phyloP scores from a whole-genome alignment of 2,329 filamentous ascomycete species.

The Verticillium tricorpus region DNA sequence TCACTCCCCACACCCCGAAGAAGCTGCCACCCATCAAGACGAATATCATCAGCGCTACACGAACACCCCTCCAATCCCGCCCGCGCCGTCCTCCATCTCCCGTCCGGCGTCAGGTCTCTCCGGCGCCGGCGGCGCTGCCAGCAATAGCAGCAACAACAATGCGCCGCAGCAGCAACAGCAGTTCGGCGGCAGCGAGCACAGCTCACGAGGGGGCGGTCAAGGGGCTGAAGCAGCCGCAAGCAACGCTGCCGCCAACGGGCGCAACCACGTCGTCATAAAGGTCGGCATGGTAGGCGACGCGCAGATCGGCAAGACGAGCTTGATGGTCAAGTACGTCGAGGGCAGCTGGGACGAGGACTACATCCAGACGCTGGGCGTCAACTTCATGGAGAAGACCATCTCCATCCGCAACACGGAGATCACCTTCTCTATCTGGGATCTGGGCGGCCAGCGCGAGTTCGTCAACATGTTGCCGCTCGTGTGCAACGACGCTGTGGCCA shows the following conservation, averaged over 20 bases:
- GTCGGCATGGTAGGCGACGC: constrained; percentile 99
- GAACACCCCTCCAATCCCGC: constrained; percentile 40
- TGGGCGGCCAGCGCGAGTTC: constrained; percentile 96
- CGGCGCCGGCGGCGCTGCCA: constrained; percentile 25
- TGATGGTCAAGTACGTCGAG: constrained; percentile 99
- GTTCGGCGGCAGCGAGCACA: constrained; percentile 39
- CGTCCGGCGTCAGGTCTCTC: constrained; percentile 53
- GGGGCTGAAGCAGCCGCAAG: constrained; percentile 25
- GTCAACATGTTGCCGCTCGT: constrained; percentile 99
- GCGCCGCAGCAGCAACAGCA: constrained; percentile 24
- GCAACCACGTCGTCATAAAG: constrained; percentile 90
- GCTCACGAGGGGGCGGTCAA: constrained; percentile 29
- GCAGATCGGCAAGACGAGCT: constrained; percentile 96
- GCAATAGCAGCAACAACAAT: neutral
- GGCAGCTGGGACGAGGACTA: constrained; percentile 99
- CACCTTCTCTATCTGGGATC: constrained; percentile 98
- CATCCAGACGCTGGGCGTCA: constrained; percentile 96
- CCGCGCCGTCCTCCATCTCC: constrained; percentile 39
- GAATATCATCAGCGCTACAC: constrained; percentile 39
- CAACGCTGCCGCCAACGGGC: constrained; percentile 36
- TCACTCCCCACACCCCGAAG: constrained; percentile 24
- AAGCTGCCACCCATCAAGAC: constrained; percentile 17
- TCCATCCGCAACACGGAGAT: constrained; percentile 99
- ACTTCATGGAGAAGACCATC: constrained; percentile 99
- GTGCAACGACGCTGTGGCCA: constrained; percentile 97